Conservation (phyloP, 306 rosid genomes). For the Glycine soja region DNA sequence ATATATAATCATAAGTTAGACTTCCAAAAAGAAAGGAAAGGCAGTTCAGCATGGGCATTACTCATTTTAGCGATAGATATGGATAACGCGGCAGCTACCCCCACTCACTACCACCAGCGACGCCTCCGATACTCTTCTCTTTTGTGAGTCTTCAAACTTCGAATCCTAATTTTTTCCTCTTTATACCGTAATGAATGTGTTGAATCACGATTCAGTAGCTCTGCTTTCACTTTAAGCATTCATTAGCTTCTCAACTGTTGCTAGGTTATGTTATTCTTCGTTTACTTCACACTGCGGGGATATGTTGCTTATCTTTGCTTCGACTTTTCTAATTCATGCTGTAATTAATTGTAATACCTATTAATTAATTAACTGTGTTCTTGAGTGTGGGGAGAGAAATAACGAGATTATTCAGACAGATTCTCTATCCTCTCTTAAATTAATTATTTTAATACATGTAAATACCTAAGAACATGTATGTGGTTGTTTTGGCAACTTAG, state of each 20-base stretch:
- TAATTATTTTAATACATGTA: neutral
- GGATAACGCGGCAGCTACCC: neutral
- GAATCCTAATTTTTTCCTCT: neutral
- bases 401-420: neutral
- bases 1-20: neutral
- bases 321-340: no score
- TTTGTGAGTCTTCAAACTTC: neutral
- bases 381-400: neutral
- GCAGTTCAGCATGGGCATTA: neutral
- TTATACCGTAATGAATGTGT: neutral
- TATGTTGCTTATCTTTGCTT: no score
- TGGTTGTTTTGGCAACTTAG: neutral
- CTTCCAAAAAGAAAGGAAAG: neutral
- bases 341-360: no score
- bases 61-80: neutral
- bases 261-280: neutral
- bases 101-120: no score
- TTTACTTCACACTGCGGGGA: neutral
- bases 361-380: neutral
- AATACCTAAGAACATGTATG: neutral
- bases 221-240: neutral
- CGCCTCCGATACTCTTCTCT: neutral
- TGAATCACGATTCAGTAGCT: neutral
- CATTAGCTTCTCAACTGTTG: neutral
- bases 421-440: neutral